Evolutionary conservation across 2,329 filamentous ascomycete species (phyloP).

Genomic region (Cladobotryum protrusum): DNA sequence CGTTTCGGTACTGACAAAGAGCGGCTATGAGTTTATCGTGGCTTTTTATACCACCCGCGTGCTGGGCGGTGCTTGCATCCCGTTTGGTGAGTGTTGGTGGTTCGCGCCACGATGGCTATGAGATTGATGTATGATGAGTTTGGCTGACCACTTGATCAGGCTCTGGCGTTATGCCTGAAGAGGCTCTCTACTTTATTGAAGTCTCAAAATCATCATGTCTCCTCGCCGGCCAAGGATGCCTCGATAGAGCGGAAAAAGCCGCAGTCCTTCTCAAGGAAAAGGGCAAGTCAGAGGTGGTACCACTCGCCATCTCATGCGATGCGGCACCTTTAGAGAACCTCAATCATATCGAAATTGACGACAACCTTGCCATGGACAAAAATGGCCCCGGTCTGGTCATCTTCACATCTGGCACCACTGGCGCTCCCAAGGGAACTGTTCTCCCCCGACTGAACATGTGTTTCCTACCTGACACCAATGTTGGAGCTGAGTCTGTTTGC

Average conservation of each 20-base stretch:
- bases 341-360: slow-evolving; percentile 7
- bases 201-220: slow-evolving; percentile 9
- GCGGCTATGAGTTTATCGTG: slow-evolving; percentile 20
- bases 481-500: slow-evolving; percentile 9
- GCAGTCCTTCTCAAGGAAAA: not conserved
- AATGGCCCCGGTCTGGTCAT: slow-evolving; percentile 37
- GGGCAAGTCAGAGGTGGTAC: slow-evolving; percentile 13
- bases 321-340: slow-evolving; percentile 5
- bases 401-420: slow-evolving; percentile 45
- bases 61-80: slow-evolving; percentile 16
- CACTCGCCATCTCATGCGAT: slow-evolving; percentile 9
- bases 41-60: slow-evolving; percentile 18
- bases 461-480: not conserved
- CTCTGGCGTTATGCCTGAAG: slow-evolving; percentile 13
- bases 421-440: slow-evolving; percentile 51
- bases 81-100: slow-evolving; percentile 11
- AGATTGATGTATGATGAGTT: too few species aligned
- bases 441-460: slow-evolving; percentile 31
- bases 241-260: slow-evolving; percentile 3
- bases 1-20: slow-evolving; percentile 11
- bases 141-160: not conserved
- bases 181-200: slow-evolving; percentile 12
- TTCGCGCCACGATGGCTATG: not conserved
- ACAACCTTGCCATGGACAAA: slow-evolving; percentile 8
- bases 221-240: slow-evolving; percentile 5